A percentile compares a stretch with the other conserved stretches of the same genome.
Evolutionary conservation across 169 alveolate species (phyloP).

Genomic region (Plasmodium chabaudi): DNA sequence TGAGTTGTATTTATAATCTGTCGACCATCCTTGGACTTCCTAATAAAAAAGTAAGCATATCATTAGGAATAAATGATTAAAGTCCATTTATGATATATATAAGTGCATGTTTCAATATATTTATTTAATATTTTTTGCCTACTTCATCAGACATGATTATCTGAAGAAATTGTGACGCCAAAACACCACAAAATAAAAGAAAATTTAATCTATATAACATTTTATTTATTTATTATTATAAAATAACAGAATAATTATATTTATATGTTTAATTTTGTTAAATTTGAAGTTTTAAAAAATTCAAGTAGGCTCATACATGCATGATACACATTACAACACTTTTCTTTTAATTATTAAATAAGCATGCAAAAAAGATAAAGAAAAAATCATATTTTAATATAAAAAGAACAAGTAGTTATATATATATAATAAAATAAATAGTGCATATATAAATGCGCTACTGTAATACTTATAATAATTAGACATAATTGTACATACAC

Average conservation of each 20-base stretch:
- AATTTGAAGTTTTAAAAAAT: neutral
- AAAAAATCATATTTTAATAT: neutral
- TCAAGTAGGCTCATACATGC: constrained; percentile 3
- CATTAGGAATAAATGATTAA: neutral
- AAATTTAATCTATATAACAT: constrained; percentile 42
- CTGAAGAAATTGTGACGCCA: constrained; percentile 30
- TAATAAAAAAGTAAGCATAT: neutral
- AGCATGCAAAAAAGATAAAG: neutral
- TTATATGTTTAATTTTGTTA: neutral
- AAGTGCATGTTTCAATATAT: neutral
- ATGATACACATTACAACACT: neutral
- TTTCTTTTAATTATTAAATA: constrained; percentile 6
- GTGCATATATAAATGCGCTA: neutral
- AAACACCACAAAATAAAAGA: constrained; percentile 34
- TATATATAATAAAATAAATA: neutral
- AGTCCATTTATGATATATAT: neutral
- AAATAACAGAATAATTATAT: too few relatives aligned
- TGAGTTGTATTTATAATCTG: constrained; percentile 74
- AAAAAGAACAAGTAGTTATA: constrained; percentile 16
- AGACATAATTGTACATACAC: constrained; percentile 50
- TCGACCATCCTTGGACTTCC: constrained; percentile 59
- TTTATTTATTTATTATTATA: constrained; percentile 12
- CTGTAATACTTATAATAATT: neutral
- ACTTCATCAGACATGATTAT: constrained; percentile 50
- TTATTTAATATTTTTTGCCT: constrained; percentile 2